A percentile compares a stretch with the other conserved stretches of the same genome.
phyloP scores from a whole-genome alignment of 345 rosid genomes.

The Atalantia buxifolia region DNA sequence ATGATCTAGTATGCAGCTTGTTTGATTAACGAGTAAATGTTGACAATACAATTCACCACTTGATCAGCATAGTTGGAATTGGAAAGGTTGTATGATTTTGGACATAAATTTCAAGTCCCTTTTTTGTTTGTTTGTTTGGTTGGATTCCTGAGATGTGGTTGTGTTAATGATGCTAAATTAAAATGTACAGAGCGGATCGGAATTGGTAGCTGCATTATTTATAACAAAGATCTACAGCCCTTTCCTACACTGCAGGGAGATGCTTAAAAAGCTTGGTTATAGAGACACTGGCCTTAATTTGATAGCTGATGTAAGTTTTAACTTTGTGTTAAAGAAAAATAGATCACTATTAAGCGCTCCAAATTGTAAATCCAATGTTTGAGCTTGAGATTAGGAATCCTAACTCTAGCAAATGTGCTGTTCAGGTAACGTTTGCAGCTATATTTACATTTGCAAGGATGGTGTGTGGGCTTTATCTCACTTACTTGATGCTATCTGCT shows the following conservation, averaged over 20 bases:
- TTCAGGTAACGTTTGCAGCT: conserved; percentile 28
- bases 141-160: background rate
- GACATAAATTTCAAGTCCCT: background rate
- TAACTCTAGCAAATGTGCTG: background rate
- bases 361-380: background rate
- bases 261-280: conserved; percentile 80
- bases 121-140: no score
- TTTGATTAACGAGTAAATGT: conserved; percentile 41
- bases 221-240: conserved; percentile 86
- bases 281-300: conserved; percentile 62
- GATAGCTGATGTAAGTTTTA: conserved; percentile 60
- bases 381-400: background rate
- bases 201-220: conserved; percentile 61
- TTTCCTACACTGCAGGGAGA: conserved; percentile 71
- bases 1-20: conserved; percentile 61
- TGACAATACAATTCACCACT: conserved; percentile 71
- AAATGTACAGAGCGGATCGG: conserved; percentile 55
- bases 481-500: conserved; percentile 31
- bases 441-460: conserved; percentile 53
- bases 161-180: background rate
- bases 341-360: background rate
- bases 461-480: conserved; percentile 48
- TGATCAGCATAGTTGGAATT: conserved; percentile 75
- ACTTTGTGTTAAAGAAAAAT: background rate
- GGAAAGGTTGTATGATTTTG: conserved; percentile 32